Evolutionary conservation across 2,329 filamentous ascomycete species (phyloP), one percentile per base, ranked within the genome.

Genomic region (Mariannaea sp.): DNA sequence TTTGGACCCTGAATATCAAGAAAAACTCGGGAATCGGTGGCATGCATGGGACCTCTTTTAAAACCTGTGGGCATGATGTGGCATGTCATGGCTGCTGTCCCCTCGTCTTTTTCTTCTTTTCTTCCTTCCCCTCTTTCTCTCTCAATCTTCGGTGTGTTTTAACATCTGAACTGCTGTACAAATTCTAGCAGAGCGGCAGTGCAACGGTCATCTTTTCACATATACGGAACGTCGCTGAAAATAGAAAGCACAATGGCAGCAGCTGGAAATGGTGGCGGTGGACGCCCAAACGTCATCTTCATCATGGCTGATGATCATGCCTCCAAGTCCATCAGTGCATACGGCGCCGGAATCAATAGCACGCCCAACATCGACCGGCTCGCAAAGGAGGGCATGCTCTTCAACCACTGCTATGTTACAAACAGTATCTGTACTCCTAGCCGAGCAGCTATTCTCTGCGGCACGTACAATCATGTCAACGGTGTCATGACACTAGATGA

Each of bases 241-340:
- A 47, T n/a, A 30, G 8, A 30, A 16, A 9, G 10, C 17, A 29
- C 44, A 49, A 59, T 59, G 57, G 33, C 50, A 19, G 26, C 40
- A 41, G 29, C 14, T 26, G 42, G 19, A 7, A 22, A 12, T 26
- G 12, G 24, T 19, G 17, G 29, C 7, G 27, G 46, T 55, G 44
- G 51, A 27, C 44, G 56, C 3, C 66, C 64, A 1, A 68, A 68
- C 39, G 58, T 68, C 52, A 50, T 81, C 49, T 81, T 81, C 67
- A 79, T 81, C 64, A 79, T 81, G 76, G 79, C 78, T 0, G 78
- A 81, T 65, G 79, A 81, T 66, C 78, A 81, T 69, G 79, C 79
- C 7, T 67, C 75, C 36, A 80, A 81, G 58, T 69, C 77, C 13
- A 80, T 80, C 41, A 72, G 69, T 14, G 71, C 69, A 53, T 81